Percentiles rank a stretch among this genome's conserved stretches.
Evolutionary conservation across 1,284 basidiomycete genomes (phyloP).

Genomic region (Fistulinella staudtii): DNA sequence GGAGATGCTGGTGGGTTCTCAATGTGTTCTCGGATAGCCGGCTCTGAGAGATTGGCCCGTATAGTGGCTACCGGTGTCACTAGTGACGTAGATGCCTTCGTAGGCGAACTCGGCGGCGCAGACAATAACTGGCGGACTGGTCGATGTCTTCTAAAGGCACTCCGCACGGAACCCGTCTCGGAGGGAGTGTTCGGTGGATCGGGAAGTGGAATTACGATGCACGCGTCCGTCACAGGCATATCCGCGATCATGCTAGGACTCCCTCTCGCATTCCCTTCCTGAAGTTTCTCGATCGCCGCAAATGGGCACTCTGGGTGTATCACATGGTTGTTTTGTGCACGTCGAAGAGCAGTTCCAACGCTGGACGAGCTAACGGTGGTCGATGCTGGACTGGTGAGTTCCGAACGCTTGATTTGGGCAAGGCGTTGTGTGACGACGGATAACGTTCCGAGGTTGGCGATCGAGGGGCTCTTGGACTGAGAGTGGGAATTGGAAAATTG

Average conservation of each 20-base stretch:
- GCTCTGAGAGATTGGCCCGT: constrained; percentile 21
- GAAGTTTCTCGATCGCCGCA: constrained; percentile 25
- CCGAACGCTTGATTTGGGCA: constrained; percentile 41
- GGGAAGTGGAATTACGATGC: constrained; percentile 27
- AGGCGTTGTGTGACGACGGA: constrained; percentile 53
- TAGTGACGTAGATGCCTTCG: constrained; percentile 1
- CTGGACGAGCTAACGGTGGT: constrained; percentile 27
- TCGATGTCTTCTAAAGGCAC: constrained; percentile 14
- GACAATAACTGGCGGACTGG: background rate
- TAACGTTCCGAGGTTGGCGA: constrained; percentile 44
- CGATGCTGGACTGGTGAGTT: constrained; percentile 17
- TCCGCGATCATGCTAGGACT: constrained; percentile 1
- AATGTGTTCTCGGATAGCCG: constrained; percentile 21
- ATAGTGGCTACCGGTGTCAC: constrained; percentile 7
- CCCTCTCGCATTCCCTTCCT: constrained; percentile 2
- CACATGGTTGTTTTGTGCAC: constrained; percentile 20
- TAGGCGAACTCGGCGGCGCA: constrained; percentile 11
- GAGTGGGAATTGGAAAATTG: constrained; percentile 25
- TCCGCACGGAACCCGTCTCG: constrained; percentile 12
- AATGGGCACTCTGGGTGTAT: constrained; percentile 17
- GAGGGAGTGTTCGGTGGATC: constrained; percentile 9
- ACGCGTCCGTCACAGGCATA: constrained; percentile 25
- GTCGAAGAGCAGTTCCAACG: constrained; percentile 26
- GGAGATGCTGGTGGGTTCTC: constrained; percentile 17
- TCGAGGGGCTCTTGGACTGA: constrained; percentile 45